Evolutionary conservation across 2,329 filamentous ascomycete genomes (phyloP), one percentile per base, ranked within the genome.

Genomic region (Beauveria sp.): DNA sequence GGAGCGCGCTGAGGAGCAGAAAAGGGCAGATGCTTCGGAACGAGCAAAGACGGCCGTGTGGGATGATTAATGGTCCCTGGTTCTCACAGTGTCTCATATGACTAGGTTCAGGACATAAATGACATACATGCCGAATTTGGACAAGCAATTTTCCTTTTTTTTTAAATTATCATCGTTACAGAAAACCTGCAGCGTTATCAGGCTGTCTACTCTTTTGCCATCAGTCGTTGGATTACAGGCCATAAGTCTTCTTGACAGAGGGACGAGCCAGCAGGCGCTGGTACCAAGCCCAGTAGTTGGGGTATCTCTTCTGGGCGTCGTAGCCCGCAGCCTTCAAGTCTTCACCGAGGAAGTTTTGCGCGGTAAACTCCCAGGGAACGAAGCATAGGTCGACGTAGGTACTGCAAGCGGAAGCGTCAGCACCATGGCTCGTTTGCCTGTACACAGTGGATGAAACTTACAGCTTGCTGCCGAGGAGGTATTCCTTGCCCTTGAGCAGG

Each of bases 31-130:
- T 68, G 84, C 88, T 69, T 84, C 85, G 40, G 89, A 93, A 71
- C 85, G 81, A 73, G 87, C 88, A n/a, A 96, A 89, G 79, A 83
- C 83, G 63, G 87, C 90, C n/a, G 81, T 96, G 28, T 98, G 95
- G 95, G 87, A 95, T 63, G 90, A 88, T 69, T 88, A 70, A 38
- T 38, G 34, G 34, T 16, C 14, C 12, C 34, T 6, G 14, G 34
- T 14, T 3, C 14, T 16, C 12, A 6, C 34, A 16, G 12, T 38
- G 34, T 38, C 34, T 6, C 12, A 38, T 38, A 38, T 38, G 34
- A 38, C 34, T 38, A 38, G 34, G 14, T 38, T 38, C 34, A 34
- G 14, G 9, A 45, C 14, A n/a, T 51, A 16, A 26, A 43, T 58
- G 34, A 38, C 34, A 49, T 26, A 42, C 56, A n/a, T 22, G 8